phyloP scores from a whole-genome alignment of 1,284 basidiomycete species.

The Coniophora puteana region DNA sequence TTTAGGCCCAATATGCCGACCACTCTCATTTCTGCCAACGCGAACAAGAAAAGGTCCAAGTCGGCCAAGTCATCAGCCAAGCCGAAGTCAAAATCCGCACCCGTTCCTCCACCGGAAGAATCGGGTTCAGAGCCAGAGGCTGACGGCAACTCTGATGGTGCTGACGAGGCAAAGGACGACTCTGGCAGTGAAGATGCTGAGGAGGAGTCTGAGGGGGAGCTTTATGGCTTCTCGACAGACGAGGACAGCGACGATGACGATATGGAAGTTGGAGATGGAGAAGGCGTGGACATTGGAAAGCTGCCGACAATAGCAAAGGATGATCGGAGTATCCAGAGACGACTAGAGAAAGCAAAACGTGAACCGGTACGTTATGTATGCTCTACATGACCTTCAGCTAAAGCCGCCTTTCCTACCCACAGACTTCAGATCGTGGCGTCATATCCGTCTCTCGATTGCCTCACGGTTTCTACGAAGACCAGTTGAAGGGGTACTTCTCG shows the following conservation, averaged over 20 bases:
- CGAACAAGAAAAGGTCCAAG: conserved; percentile 3
- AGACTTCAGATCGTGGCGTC: conserved; percentile 80
- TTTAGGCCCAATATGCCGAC: conserved; percentile 3
- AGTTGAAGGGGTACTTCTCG: conserved; percentile 89
- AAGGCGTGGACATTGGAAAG: conserved; percentile 61
- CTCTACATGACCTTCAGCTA: conserved; percentile 5
- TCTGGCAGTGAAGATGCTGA: too few species aligned
- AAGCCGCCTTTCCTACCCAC: conserved; percentile 7
- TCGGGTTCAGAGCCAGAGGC: conserved; percentile 9
- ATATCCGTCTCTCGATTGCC: conserved; percentile 90
- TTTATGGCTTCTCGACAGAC: conserved; percentile 76
- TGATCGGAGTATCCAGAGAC: conserved; percentile 74
- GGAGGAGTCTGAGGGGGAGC: conserved; percentile 34
- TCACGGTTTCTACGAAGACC: conserved; percentile 95
- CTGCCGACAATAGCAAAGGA: conserved; percentile 85
- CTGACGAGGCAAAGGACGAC: conserved; percentile 25
- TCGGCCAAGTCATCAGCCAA: background rate
- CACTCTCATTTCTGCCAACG: conserved; percentile 1
- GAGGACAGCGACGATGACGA: conserved; percentile 83
- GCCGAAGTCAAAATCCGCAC: conserved; percentile 5
- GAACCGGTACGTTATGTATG: conserved; percentile 55
- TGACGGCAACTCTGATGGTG: conserved; percentile 16
- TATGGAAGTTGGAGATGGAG: conserved; percentile 53
- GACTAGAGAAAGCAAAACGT: conserved; percentile 80
- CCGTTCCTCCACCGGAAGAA: too few species aligned